Base-by-base conservation (phyloP, 1,139 yeast species). In the Meyerozyma elateridarum region DNA sequence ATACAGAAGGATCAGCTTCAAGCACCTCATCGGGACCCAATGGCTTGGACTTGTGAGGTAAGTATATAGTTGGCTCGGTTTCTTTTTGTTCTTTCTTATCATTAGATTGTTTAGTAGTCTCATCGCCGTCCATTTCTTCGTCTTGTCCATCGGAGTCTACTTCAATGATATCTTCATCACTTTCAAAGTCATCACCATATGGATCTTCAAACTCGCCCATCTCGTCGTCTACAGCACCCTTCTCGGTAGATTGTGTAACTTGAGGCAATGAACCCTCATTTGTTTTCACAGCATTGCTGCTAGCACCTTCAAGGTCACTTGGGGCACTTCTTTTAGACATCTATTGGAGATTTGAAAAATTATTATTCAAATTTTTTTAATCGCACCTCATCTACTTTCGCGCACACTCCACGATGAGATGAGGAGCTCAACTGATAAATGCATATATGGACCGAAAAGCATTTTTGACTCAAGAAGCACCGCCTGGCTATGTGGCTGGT, bases 181-280 rank as follows among this genome's bases (percentile, higher is more conserved):
- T 81, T 53, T 88, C 97, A 48, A 80, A 85, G 42, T 91, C 96
- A 56, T 89, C 98, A 34, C 95, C 95, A 48, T 85, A 87, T 21
- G 94, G 88, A 56, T 85, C 96, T 58, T 88, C 96, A 56, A 85
- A 84, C 50, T 84, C 95, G 21, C 95, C 96, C 79, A 85, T 78
- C 17, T 81, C 87, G 28, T 65, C 67, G 17, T 54, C 81, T 8
- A 49, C 53, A 12, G 48, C 59, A 22, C 44, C 48, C 33, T 42
- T 44, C 27, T 46, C 54, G n/a, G 45, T 35, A 11, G 32, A 36
- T 14, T 20, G 38, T 12, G 36, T 33, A 29, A 38, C 36, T 4
- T 34, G 36, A n/a, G 52, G 52, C 11, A 42, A 44, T 20, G 47
- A 38, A 16, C 35, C 44, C 17, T 38, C 36, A 20, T 29, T 35